Base-by-base conservation (phyloP, 2,329 filamentous ascomycete genomes). In the Pseudopyricularia cyperi region DNA sequence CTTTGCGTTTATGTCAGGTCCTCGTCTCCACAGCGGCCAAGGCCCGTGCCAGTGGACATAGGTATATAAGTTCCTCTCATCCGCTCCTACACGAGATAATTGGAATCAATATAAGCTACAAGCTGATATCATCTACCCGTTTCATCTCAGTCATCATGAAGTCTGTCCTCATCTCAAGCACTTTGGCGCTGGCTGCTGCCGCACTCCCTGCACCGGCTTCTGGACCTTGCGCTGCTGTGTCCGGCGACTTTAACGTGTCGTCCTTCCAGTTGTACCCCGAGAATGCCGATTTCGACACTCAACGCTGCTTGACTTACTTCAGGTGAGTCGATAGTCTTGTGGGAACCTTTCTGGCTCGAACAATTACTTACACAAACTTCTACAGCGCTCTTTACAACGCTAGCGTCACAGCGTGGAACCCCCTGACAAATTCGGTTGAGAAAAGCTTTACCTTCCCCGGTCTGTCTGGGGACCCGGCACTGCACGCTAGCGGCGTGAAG, bases 401-500 rank as follows among this genome's bases (percentile, higher is more conserved):
- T 6, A 64, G 59, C 3, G 62, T 67, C 2, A 60, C 60, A 8
- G 57, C 63, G 34, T 68, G 64, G 54, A 60, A 66, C 48, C 65
- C 65, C 3, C 66, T 66, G 53, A 56, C 59, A 22, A 52, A 60
- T 9, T 55, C 63, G 1, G 55, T 62, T 2, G 48, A 60, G 3
- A 57, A 33, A 12, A 33, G 58, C 12, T 57, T 65, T 5, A 55
- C 57, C 3, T 56, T 66, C 33, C 58, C 61, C 0, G 60, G 59
- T 2, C 58, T 69, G 19, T 66, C 63, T 7, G 57, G 60, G 47
- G 61, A 61, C 17, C 54, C 52, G 17, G 52, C 56, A 2, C 58
- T 61, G 17, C 65, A 68, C 55, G 60, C 65, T 8, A 66, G 66
- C 46, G 67, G 66, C 24, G 60, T 68, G 3, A 62, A 63, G n/a